phyloP scores from a whole-genome alignment of 306 rosid genomes.

The Dryas alaskensis region DNA sequence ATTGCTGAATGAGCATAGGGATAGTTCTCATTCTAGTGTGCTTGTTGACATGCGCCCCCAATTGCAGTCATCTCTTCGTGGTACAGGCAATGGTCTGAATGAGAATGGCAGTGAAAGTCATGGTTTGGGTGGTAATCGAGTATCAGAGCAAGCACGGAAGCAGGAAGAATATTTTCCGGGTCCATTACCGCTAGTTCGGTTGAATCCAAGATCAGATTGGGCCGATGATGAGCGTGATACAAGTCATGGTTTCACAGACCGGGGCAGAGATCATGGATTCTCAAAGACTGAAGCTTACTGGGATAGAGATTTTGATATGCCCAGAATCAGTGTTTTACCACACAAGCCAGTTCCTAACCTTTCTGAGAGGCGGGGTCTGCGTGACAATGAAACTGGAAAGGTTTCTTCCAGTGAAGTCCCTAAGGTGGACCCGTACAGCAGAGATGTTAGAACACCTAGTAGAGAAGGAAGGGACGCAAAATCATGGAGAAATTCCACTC shows the following conservation, averaged over 20 bases:
- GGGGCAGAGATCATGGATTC: conserved; percentile 64
- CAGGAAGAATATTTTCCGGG: conserved; percentile 72
- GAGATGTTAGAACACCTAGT: conserved; percentile 48
- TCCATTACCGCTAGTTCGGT: conserved; percentile 66
- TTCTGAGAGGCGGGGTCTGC: conserved; percentile 59
- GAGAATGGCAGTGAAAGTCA: conserved; percentile 36
- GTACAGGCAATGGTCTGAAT: conserved; percentile 26
- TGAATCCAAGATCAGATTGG: conserved; percentile 88
- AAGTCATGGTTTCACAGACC: conserved; percentile 54
- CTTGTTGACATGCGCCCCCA: conserved; percentile 42
- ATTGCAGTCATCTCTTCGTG: conserved; percentile 30
- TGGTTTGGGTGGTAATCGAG: conserved; percentile 36
- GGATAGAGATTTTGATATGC: conserved; percentile 83
- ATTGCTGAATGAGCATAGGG: conserved; percentile 41
- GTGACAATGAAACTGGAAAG: conserved; percentile 78
- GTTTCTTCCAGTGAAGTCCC: conserved; percentile 63
- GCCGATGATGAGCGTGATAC: conserved; percentile 99
- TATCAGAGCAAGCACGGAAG: conserved; percentile 37
- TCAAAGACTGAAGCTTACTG: conserved; percentile 61
- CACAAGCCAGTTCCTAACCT: conserved; percentile 48
- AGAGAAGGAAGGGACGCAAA: conserved; percentile 66
- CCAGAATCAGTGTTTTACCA: conserved; percentile 61
- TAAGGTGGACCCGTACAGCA: conserved; percentile 48
- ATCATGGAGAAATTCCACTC: conserved; percentile 53
- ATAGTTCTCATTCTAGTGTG: conserved; percentile 29